Base-by-base conservation (phyloP, 805 yeast genomes). In the Candida vartiovaarae region DNA sequence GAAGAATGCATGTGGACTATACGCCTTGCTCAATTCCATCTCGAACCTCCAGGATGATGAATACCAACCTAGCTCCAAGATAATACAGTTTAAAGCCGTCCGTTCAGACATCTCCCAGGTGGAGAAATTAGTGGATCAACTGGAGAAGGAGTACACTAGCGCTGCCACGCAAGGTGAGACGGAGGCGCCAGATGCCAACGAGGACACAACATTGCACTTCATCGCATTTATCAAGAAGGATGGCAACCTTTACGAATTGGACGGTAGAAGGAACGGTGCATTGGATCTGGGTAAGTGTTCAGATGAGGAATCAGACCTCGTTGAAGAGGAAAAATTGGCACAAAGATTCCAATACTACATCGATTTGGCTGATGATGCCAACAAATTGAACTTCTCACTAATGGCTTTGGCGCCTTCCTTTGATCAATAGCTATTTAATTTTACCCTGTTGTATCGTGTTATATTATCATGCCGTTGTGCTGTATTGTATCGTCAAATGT, bases 1-100 rank as follows among this genome's bases (percentile, higher is more conserved):
- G 15, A 77, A 76, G 49, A 91, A 91, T 60, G 95, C 95, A 0
- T 91, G 99, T 66, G 99, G 99, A 5, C 73, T 95, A 30, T 87
- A 84, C 63, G 98, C 96, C 0, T 61, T 93, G 38, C 65, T 91
- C 24, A 97, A 91, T 55, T 70, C 80, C 0, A 52, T 75, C 7
- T 61, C 72, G 5, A 70, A 70, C 35, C 62, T 73, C 38, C 62
- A 61, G 8, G 52, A 61, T 5, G 63, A 65, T 6, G 37, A 42
- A 5, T 54, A 48, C 39, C 43, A 44, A 11, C 34, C 37, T 10
- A 41, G 42, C 20, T 48, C 58, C 3, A 44, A 25, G 32, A 44
- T 53, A 20, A n/a, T 38, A 6, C 34, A 57, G n/a, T 50, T 56
- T 41, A 52, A 40, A 39, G 20, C 36, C n/a, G 40, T 32, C 5